Evolutionary conservation across 2,329 filamentous ascomycete species (phyloP), one percentile per base, ranked within the genome.

Genomic region (Diaporthe sp.): DNA sequence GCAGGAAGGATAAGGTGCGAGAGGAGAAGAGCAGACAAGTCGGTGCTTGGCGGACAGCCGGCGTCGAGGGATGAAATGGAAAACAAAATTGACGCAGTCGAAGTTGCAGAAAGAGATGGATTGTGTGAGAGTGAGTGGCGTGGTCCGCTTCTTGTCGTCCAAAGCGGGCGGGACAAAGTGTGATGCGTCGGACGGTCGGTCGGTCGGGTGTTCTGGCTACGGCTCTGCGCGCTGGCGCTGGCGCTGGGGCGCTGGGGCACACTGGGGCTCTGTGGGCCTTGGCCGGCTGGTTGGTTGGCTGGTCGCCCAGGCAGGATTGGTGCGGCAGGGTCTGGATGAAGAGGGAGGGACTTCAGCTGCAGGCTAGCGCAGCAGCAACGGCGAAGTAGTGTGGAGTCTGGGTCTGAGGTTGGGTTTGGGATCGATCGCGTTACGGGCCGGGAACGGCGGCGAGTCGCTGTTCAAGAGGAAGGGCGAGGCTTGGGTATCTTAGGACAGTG

Each of bases 111-210:
- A 27, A 65, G 50, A 51, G 27, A 50, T 59, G 53, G 63, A 59
- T 72, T 30, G 47, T 66, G 66, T 71, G 50, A 42, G 47, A 51
- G 39, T 22, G 70, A 68, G 50, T 59, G 59, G 58, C 70, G 65
- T 73, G 63, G 73, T 70, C 50, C 32, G 47, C 7, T 68, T 51
- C 8, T 68, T 37, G 44, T 53, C 47, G 47, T 68, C 27, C 44
- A 39, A 68, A 53, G 63, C 63, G 63, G 63, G 63, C 47, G 63
- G 63, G 44, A 68, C 47, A 68, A 68, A 53, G 63, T 68, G 63
- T 39, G 63, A 68, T 68, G 63, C 63, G 63, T 68, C 63, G 44
- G 63, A 53, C n/a, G 58, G 39, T 22, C 51, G 72, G 68, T 74
- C 63, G 68, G 39, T 32, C 51, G 72, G 68, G 71, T 61, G 68